A percentile compares a stretch with the other conserved stretches of the same genome.
These are phyloP conservation scores for Ganoderma sp. DNA, from an alignment of 1,284 basidiomycete species.

Conservation along the genomic window DNA sequence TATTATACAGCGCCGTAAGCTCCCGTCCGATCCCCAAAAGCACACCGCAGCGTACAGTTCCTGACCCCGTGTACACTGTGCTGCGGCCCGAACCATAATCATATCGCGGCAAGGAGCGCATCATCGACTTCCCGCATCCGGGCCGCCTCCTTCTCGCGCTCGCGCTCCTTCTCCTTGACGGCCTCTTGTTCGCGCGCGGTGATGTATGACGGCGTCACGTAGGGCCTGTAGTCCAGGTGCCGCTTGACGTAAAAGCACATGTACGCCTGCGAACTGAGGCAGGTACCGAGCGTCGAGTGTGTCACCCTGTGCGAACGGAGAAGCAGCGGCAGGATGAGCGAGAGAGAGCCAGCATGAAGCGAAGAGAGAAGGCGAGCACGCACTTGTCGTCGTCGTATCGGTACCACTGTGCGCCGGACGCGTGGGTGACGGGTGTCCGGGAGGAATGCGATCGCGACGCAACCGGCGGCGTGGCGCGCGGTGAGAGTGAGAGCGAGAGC, in stretches of 20 bases:
- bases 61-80: neutral
- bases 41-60: neutral
- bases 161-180: constrained; percentile 66
- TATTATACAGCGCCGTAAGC: constrained; percentile 17
- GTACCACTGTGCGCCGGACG: constrained; percentile 73
- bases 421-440: neutral
- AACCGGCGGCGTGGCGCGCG: neutral
- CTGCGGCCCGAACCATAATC: constrained; percentile 14
- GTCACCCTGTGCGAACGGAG: constrained; percentile 59
- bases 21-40: neutral
- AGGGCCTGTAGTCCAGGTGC: constrained; percentile 80
- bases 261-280: constrained; percentile 77
- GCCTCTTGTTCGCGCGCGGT: constrained; percentile 71
- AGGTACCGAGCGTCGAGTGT: constrained; percentile 67
- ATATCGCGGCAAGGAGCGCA: constrained; percentile 57
- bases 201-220: constrained; percentile 72
- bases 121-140: constrained; percentile 68
- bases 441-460: constrained; percentile 5
- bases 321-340: neutral
- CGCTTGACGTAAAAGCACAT: constrained; percentile 95
- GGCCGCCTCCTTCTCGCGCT: constrained; percentile 58
- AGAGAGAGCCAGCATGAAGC: neutral
- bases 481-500: constrained; percentile 1
- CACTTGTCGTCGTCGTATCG: constrained; percentile 95
- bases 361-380: constrained; percentile 35